Evolutionary conservation across 176 grass and related monocot species (phyloP).

Genomic region (Metroxylon sagu): DNA sequence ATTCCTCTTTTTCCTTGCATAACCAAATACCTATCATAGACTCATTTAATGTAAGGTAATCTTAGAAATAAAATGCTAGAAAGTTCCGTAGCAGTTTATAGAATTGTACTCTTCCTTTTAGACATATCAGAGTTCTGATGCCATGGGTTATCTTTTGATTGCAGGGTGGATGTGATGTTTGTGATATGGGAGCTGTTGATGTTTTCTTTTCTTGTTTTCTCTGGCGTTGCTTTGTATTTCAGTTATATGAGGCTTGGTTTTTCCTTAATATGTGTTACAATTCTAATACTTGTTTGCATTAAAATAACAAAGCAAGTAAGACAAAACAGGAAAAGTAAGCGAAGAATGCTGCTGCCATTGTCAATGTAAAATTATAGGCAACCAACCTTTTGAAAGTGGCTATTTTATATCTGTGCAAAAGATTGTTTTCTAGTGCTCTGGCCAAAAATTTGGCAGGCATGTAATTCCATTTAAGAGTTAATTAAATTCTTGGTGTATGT

Average conservation of each 20-base stretch:
- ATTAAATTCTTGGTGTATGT: too few relatives aligned
- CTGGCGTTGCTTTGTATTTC: conserved; percentile 33
- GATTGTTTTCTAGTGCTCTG: too few relatives aligned
- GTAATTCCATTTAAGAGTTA: too few relatives aligned
- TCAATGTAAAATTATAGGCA: conserved; percentile 26
- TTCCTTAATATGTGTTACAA: conserved; percentile 23
- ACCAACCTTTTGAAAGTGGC: too few relatives aligned
- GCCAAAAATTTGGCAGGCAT: too few relatives aligned
- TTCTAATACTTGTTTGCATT: conserved; percentile 28
- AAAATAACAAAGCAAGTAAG: conserved; percentile 33
- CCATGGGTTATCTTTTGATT: conserved; percentile 11
- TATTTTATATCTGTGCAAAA: too few relatives aligned
- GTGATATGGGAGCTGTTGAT: conserved; percentile 19
- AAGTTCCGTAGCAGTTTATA: too few relatives aligned
- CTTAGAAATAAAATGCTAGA: too few relatives aligned
- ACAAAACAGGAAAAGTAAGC: conserved; percentile 32
- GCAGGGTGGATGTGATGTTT: conserved; percentile 30
- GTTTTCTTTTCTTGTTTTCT: conserved; percentile 28
- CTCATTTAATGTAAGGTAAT: too few relatives aligned
- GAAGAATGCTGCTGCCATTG: conserved; percentile 40
- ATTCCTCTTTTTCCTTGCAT: too few relatives aligned
- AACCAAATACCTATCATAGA: too few relatives aligned
- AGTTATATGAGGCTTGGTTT: conserved; percentile 27
- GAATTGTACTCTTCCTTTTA: background rate
- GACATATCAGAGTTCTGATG: conserved; percentile 3